Percentiles rank a stretch among this genome's conserved stretches.
Conservation (phyloP, 2,329 filamentous ascomycete genomes). For the Alternaria novae-zelandiae region DNA sequence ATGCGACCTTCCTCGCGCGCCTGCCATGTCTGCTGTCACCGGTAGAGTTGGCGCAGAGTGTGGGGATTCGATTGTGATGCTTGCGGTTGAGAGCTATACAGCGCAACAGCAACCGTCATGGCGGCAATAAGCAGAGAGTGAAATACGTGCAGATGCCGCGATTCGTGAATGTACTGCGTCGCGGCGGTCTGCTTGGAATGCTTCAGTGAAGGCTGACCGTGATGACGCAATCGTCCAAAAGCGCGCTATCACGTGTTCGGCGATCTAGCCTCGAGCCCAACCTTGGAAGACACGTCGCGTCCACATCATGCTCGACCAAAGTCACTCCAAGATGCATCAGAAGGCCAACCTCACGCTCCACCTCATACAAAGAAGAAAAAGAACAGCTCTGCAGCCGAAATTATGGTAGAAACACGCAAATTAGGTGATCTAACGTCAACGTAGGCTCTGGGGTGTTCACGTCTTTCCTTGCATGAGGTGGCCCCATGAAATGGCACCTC, state of each 20-base stretch:
- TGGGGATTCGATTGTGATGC: neutral
- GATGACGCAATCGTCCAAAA: constrained; percentile 15
- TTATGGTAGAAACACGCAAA: neutral
- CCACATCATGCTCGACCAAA: neutral
- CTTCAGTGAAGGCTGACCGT: neutral
- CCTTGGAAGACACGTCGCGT: neutral
- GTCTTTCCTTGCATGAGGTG: neutral
- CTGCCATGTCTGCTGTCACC: constrained; percentile 31
- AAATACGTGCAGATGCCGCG: neutral
- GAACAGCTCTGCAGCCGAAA: neutral
- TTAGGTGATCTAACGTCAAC: neutral
- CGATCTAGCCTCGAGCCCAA: neutral
- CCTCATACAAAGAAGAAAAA: neutral
- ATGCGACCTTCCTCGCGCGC: constrained; percentile 29
- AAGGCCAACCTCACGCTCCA: neutral
- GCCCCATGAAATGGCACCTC: neutral
- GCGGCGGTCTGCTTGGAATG: neutral
- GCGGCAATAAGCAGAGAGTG: neutral
- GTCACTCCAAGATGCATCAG: neutral
- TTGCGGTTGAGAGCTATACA: neutral
- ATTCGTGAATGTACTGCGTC: neutral
- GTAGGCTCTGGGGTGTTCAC: neutral
- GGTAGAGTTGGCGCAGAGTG: neutral
- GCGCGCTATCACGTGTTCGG: constrained; percentile 19
- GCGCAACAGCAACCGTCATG: neutral